Conservation (phyloP, 179 eudicot genomes). For the Heliamphora pulchella region DNA sequence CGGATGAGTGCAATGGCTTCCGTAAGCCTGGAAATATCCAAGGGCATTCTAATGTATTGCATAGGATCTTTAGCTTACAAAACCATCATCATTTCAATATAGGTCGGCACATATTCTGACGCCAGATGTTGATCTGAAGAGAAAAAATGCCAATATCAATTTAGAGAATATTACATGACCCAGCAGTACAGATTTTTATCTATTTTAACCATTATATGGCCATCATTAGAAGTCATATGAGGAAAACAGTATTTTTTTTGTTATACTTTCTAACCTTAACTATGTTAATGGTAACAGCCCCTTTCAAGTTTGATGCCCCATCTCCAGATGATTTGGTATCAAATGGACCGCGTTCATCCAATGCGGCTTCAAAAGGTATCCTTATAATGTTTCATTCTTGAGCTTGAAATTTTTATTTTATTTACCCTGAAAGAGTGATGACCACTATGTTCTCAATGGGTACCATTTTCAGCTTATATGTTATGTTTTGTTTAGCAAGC, state of each 20-base stretch:
- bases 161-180: background rate
- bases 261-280: conserved; percentile 15
- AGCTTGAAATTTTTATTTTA: background rate
- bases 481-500: background rate
- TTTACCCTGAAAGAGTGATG: background rate
- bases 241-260: background rate
- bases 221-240: background rate
- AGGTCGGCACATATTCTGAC: conserved; percentile 48
- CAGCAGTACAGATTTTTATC: background rate
- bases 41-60: conserved; percentile 35
- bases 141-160: background rate
- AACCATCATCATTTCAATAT: conserved; percentile 33
- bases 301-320: conserved; percentile 83
- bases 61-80: conserved; percentile 36
- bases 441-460: background rate
- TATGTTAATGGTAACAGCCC: conserved; percentile 44
- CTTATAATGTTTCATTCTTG: background rate
- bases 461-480: no score
- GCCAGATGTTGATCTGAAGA: conserved; percentile 19
- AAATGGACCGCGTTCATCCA: conserved; percentile 43
- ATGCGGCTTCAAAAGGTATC: conserved; percentile 50
- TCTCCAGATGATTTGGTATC: conserved; percentile 83
- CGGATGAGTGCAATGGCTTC: conserved; percentile 38
- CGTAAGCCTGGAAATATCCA: conserved; percentile 34
- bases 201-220: background rate